phyloP scores from a whole-genome alignment of 2,329 filamentous ascomycete genomes.

The Fusarium sp. region DNA sequence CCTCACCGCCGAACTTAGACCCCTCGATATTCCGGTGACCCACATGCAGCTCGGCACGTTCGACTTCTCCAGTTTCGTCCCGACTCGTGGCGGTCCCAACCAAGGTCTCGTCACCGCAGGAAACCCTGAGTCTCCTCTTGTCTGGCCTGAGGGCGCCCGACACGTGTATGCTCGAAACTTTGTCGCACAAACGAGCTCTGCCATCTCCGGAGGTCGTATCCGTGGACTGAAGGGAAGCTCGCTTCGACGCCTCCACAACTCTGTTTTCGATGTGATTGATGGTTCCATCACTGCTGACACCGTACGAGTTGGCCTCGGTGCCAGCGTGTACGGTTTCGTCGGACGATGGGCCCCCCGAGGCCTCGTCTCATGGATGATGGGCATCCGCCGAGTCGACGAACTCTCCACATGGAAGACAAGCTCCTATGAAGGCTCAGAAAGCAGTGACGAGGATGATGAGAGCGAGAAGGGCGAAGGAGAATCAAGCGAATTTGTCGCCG shows the following conservation, averaged over 20 bases:
- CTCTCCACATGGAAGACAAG: constrained; percentile 63
- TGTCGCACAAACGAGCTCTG: constrained; percentile 62
- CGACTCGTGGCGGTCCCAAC: constrained; percentile 49
- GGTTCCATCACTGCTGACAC: constrained; percentile 68
- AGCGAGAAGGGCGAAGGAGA: constrained; percentile 42
- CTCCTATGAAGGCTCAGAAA: constrained; percentile 50
- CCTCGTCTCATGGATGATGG: constrained; percentile 94
- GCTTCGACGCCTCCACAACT: constrained; percentile 81
- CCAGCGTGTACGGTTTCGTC: constrained; percentile 84
- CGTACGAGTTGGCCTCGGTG: constrained; percentile 85
- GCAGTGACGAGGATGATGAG: constrained; percentile 50
- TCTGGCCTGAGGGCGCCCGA: constrained; percentile 71
- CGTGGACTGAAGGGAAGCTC: constrained; percentile 74
- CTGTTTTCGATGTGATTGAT: constrained; percentile 89
- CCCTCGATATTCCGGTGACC: constrained; percentile 79
- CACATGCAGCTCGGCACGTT: constrained; percentile 93
- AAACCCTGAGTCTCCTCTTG: constrained; percentile 58
- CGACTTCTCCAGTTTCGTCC: constrained; percentile 77
- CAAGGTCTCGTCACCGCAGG: constrained; percentile 54
- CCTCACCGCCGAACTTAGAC: constrained; percentile 79
- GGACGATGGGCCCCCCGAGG: constrained; percentile 80
- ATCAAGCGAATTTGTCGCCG: constrained; percentile 61
- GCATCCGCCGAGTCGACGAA: constrained; percentile 71
- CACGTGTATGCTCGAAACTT: constrained; percentile 72
- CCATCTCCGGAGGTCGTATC: constrained; percentile 65